Percentiles rank a stretch among this genome's conserved stretches.
Conservation (phyloP, 2,329 filamentous ascomycete species). For the Fusarium sp. region DNA sequence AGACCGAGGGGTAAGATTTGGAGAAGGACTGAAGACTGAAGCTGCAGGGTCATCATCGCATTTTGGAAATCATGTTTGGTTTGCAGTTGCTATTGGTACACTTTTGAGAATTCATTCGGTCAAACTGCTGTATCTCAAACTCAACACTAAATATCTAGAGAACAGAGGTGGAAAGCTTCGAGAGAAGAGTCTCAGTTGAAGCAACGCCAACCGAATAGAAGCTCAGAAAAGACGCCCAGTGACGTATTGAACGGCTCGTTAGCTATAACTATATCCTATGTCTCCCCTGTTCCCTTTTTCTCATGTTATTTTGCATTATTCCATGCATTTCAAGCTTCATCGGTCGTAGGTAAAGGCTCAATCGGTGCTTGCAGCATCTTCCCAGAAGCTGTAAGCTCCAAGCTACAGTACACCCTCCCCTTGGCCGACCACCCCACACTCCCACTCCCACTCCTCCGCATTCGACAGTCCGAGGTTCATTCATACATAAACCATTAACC, state of each 20-base stretch:
- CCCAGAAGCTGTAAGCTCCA: constrained; percentile 3
- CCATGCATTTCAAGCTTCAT: not conserved
- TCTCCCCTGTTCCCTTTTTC: not conserved
- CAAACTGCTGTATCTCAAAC: not conserved
- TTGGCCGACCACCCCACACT: constrained; percentile 43
- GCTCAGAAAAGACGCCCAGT: constrained; percentile 20
- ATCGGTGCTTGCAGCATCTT: constrained; percentile 19
- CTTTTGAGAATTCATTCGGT: not conserved
- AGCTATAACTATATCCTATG: not conserved
- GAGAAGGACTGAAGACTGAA: constrained; percentile 12
- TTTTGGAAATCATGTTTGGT: not conserved
- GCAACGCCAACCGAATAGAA: constrained; percentile 1
- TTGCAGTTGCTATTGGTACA: not conserved
- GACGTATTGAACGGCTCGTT: constrained; percentile 19
- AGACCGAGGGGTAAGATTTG: constrained; percentile 29
- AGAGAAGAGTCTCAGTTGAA: constrained; percentile 10
- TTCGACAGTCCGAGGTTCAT: constrained; percentile 30
- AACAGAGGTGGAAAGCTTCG: constrained; percentile 17
- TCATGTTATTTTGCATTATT: not conserved
- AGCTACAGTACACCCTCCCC: constrained; percentile 31
- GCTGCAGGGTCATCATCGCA: not conserved
- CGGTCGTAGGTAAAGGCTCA: not conserved
- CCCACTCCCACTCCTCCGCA: constrained; percentile 36
- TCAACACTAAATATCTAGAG: not conserved
- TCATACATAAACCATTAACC: constrained; percentile 3